These are phyloP conservation scores for Ogataea philodendri DNA, from an alignment of 805 yeast species.

Conservation along the genomic window DNA sequence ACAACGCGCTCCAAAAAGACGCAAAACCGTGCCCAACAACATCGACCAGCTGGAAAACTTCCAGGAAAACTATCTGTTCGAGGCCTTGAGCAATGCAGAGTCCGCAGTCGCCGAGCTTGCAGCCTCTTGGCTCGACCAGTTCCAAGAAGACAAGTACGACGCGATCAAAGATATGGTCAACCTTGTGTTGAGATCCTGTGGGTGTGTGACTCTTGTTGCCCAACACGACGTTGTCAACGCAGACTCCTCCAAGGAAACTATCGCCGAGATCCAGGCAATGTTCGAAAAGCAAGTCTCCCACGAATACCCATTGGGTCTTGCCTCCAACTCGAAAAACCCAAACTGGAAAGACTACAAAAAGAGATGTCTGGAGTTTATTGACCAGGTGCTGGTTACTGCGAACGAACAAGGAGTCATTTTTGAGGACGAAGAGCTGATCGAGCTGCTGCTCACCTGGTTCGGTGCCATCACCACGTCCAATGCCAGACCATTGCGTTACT, in stretches of 20 bases:
- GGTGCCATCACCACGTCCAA: slow-evolving; percentile 67
- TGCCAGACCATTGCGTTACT: slow-evolving; percentile 67
- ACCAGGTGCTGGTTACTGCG: slow-evolving; percentile 47
- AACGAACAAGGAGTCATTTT: slow-evolving; percentile 64
- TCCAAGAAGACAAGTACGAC: slow-evolving; percentile 39
- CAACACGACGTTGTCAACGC: slow-evolving; percentile 64
- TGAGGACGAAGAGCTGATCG: slow-evolving; percentile 44
- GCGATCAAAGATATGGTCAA: slow-evolving; percentile 67
- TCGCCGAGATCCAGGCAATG: slow-evolving; percentile 64
- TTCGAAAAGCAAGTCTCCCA: slow-evolving; percentile 61
- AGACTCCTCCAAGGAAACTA: slow-evolving; percentile 64
- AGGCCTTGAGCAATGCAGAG: slow-evolving; percentile 48
- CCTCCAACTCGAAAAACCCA: slow-evolving; percentile 42
- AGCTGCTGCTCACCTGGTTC: slow-evolving; percentile 69
- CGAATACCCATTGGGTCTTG: slow-evolving; percentile 58
- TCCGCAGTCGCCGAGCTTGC: slow-evolving; percentile 51
- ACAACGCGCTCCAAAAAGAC: slow-evolving; percentile 29
- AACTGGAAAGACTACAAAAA: slow-evolving; percentile 49
- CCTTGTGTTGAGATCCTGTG: slow-evolving; percentile 66
- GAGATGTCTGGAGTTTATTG: slow-evolving; percentile 56
- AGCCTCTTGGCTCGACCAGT: slow-evolving; percentile 57
- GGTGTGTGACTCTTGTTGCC: slow-evolving; percentile 63
- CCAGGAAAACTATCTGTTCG: slow-evolving; percentile 47
- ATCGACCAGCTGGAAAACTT: slow-evolving; percentile 42
- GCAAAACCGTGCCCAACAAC: slow-evolving; percentile 27